Percentiles rank a stretch among this genome's conserved stretches.
These are phyloP conservation scores for Lasiodiplodia citricola DNA, from an alignment of 2,329 filamentous ascomycete genomes.

Conservation along the genomic window DNA sequence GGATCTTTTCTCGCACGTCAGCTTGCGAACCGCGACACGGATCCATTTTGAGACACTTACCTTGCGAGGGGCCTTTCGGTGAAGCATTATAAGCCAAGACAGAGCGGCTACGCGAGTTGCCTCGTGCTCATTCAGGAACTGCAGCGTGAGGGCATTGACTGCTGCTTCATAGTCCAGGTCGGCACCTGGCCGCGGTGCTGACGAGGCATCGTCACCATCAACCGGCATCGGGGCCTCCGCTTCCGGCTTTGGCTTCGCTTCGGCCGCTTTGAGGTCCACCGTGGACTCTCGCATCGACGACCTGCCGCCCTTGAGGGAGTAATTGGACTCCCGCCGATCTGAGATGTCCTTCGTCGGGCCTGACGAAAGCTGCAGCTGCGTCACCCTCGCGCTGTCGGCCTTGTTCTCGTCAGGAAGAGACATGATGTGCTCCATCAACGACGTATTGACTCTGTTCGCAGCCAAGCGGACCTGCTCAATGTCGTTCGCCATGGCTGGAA, in stretches of 20 bases:
- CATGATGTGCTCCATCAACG: constrained; percentile 92
- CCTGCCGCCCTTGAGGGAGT: constrained; percentile 33
- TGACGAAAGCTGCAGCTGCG: constrained; percentile 48
- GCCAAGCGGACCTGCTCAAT: constrained; percentile 88
- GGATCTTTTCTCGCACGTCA: constrained; percentile 46
- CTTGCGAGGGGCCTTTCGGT: constrained; percentile 91
- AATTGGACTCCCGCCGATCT: constrained; percentile 45
- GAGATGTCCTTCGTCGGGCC: constrained; percentile 49
- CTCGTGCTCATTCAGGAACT: constrained; percentile 97
- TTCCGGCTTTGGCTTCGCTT: constrained; percentile 36
- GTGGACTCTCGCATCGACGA: constrained; percentile 24
- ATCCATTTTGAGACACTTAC: constrained; percentile 51
- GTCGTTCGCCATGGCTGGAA: constrained; percentile 91
- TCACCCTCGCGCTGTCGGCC: constrained; percentile 47
- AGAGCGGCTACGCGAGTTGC: constrained; percentile 91
- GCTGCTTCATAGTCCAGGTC: constrained; percentile 96
- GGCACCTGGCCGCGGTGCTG: constrained; percentile 54
- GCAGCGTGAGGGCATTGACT: constrained; percentile 87
- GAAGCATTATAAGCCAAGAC: constrained; percentile 97
- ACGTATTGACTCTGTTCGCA: constrained; percentile 86
- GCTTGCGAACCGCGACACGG: not conserved
- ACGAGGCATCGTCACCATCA: constrained; percentile 52
- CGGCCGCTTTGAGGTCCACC: constrained; percentile 41
- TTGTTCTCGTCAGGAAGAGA: constrained; percentile 72
- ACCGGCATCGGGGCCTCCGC: constrained; percentile 47